These are phyloP conservation scores for Gamsiella multidivaricata DNA, from an alignment of 192 early-diverging fungal species.

Conservation along the genomic window DNA sequence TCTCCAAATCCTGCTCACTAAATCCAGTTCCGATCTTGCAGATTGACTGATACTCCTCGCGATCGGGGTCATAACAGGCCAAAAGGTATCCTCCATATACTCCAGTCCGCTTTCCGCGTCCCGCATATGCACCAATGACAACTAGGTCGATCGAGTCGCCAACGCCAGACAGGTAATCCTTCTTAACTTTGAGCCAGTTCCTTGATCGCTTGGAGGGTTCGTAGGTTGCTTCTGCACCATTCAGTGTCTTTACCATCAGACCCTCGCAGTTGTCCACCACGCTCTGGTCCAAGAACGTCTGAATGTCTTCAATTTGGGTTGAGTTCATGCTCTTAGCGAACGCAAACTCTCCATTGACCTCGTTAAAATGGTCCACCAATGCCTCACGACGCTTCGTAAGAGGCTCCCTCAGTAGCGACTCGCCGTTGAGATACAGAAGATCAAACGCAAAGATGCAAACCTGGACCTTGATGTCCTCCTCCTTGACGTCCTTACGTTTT, in stretches of 20 bases:
- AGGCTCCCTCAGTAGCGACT: conserved; percentile 83
- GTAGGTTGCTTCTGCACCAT: conserved; percentile 86
- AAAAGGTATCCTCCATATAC: conserved; percentile 96
- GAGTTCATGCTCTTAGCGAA: conserved; percentile 90
- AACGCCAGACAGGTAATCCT: conserved; percentile 94
- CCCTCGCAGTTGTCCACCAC: conserved; percentile 95
- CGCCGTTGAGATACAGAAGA: conserved; percentile 92
- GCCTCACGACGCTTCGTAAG: conserved; percentile 81
- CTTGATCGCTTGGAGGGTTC: conserved; percentile 96
- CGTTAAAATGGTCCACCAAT: conserved; percentile 75
- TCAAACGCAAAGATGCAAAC: conserved; percentile 99
- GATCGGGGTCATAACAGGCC: conserved; percentile 96
- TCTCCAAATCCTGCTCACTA: conserved; percentile 85
- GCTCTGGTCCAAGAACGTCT: conserved; percentile 86
- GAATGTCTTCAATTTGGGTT: conserved; percentile 92
- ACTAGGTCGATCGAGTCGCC: conserved; percentile 98
- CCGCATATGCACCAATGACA: conserved; percentile 94
- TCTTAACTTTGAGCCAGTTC: conserved; percentile 99
- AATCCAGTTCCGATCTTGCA: conserved; percentile 99
- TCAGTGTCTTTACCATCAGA: conserved; percentile 96
- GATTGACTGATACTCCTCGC: conserved; percentile 95
- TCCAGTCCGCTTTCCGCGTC: conserved; percentile 95
- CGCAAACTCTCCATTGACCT: conserved; percentile 86
- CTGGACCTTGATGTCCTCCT: conserved; percentile 92
- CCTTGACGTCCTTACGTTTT: conserved; percentile 93